Evolutionary conservation across 768 basidiomycete genomes (phyloP), one percentile per base, ranked within the genome.

Genomic region (Termitomyces heimii): DNA sequence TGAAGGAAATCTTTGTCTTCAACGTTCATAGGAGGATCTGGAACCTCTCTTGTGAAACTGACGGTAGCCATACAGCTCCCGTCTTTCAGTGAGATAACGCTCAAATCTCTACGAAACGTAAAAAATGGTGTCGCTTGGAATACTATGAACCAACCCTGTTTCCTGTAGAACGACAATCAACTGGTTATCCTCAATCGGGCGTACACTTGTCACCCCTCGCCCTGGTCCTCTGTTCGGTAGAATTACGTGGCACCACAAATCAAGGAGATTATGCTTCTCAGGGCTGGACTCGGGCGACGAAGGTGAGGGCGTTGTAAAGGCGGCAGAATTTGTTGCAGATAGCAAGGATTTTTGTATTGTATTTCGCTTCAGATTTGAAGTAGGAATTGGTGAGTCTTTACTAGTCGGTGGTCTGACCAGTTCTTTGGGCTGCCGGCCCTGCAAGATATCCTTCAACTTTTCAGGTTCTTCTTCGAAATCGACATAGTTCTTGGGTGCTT

Each of bases 381-480:
- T 53, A 24, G 70, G 61, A 24, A 68, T 52, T 20, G 66, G 63
- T 8, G 67, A 62, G 60, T 62, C 65, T 22, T 39, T 56, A 22
- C 32, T 48, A 18, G 29, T 53, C n/a, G 37, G 29, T 28, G 35
- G 49, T 44, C n/a, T 53, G n/a, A 20, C n/a, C 18, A 37, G 26
- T 31, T 52, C 76, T 57, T 71, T 82, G 18, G 70, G 74, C 34
- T 72, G 71, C 55, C 68, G 78, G 10, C 81, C 82, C 63, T 84
- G 86, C 32, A 93, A 68, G 65, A 93, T 75, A 35, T 84, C 86
- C 66, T 88, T 90, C 59, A 93, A 75, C 62, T 83, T 85, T 54
- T 85, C 86, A 2, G 85, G 77, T 65, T 93, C 91, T 44, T 91
- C 88, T 2, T 92, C 91, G 56, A 84, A 90, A 65, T 93, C 92